Evolutionary conservation across 2,329 filamentous ascomycete genomes (phyloP), one percentile per base, ranked within the genome.

Genomic region (Hymenoscyphus salicellus): DNA sequence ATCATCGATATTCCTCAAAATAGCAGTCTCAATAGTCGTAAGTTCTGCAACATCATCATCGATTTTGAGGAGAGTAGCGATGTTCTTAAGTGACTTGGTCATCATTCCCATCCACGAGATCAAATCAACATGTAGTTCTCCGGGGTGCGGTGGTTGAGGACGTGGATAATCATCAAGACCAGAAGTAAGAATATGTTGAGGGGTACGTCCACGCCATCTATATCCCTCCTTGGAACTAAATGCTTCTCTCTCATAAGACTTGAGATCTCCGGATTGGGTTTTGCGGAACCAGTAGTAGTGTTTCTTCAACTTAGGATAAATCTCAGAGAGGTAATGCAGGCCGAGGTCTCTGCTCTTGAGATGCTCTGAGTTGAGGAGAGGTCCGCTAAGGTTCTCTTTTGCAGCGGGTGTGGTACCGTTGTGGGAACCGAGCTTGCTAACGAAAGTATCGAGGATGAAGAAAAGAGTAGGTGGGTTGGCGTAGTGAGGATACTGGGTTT

Each of bases 81-180:
- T 91, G 70, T 89, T 91, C 72, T 87, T 84, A 62, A 99, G 85
- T n/a, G 90, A 89, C 69, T 89, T 88, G 49, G 91, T 89, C 92
- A 97, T 96, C 80, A 97, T 86, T n/a, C 94, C 95, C 79, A 99
- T 90, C 95, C 95, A 99, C 61, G 91, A 91, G 77, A 99, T 90
- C 62, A 98, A 83, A 78, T 99, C 95, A 33, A 96, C 89, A 76
- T 99, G 94, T 59, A 99, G 84, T 85, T 99, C 95, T 73, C 92
- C 94, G 0, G 95, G 94, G 76, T 97, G 93, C 30, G 95, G 95
- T 16, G 95, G 93, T 77, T 96, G 92, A 8, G 95, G 85, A 58
- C 95, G 91, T 59, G 95, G 95, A 75, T 98, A 99, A 79, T 99
- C 95, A 73, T 99, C 95, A 1, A 99, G 85, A 2, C 95, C 95